phyloP scores from a whole-genome alignment of 179 eudicot genomes.

The Beta macrorhiza region DNA sequence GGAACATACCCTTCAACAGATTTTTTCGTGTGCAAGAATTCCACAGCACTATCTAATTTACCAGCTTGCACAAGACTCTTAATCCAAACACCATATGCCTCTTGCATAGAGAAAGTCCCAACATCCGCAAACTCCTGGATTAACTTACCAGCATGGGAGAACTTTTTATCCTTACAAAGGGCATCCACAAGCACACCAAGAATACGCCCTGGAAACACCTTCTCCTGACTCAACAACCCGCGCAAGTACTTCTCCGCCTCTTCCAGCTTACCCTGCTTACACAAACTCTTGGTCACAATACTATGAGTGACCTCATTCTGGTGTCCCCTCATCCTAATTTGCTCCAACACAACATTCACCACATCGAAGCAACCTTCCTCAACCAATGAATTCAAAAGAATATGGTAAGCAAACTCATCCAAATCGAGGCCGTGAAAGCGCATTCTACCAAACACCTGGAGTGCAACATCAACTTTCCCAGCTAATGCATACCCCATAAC shows the following conservation, averaged over 20 bases:
- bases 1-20: constrained; percentile 62
- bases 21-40: constrained; percentile 43
- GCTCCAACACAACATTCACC: constrained; percentile 46
- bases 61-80: constrained; percentile 56
- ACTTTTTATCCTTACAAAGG: constrained; percentile 50
- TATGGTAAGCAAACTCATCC: constrained; percentile 53
- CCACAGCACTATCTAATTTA: constrained; percentile 53
- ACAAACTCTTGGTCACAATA: constrained; percentile 53
- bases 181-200: constrained; percentile 46
- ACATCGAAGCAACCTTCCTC: constrained; percentile 55
- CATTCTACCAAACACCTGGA: constrained; percentile 70
- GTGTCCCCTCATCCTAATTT: constrained; percentile 52
- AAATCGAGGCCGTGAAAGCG: constrained; percentile 70
- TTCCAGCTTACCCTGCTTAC: constrained; percentile 52
- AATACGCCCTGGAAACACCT: constrained; percentile 27
- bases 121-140: constrained; percentile 47
- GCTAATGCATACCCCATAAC: constrained; percentile 86
- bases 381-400: constrained; percentile 62
- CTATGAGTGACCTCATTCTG: constrained; percentile 45
- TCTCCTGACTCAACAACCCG: constrained; percentile 19
- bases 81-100: constrained; percentile 67
- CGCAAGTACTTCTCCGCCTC: constrained; percentile 61
- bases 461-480: constrained; percentile 65
- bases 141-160: constrained; percentile 53
- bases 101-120: constrained; percentile 36